Base-by-base conservation (phyloP, 257 asterid genomes). In the Penstemon eatonii region DNA sequence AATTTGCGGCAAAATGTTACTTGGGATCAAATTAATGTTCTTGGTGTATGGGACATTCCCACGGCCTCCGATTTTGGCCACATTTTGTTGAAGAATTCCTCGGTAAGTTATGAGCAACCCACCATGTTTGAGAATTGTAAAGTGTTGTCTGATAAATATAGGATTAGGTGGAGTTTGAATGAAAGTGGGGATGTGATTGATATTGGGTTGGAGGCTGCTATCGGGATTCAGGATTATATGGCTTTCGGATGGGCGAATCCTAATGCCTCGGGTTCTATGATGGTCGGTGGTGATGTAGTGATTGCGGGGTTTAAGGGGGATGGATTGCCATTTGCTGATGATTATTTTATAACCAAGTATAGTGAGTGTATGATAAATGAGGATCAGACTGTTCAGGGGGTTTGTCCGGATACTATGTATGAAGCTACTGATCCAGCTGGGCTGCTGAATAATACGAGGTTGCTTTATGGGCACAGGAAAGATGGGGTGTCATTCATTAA, bases 161-260 rank as follows among this genome's bases (percentile, higher is more conserved):
- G 97, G 81, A 67, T 90, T 69, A 81, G 99, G 80, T 93, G 99
- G 99, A 85, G 62, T 65, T 66, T 83, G 42, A 86, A 73, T 53
- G 81, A 79, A 59, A 84, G 77, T 43, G 76, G 67, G n/a, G 76
- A 70, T 60, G 70, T 56, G 15, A 63, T 90, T 57, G 97, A 88
- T 71, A 78, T 93, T 69, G 99, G 97, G 49, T 82, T 93, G 78
- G 99, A 93, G 82, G 97, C 91, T 75, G 89, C 94, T 9, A 70
- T 80, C 54, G 87, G 87, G 54, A 71, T 73, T 73, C 80, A 84
- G 79, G 75, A 78, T 76, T 93, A 93, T 56, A 93, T 90, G 99
- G 96, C 89, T 5, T 90, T 93, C 56, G 99, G 99, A 65, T 93
- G 99, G 99, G 97, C 99, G 2, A 77, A 87, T 54, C 95, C 95